Percentiles rank a stretch among this genome's conserved stretches.
Conservation (phyloP, 345 rosid species). For the rapeseed (Brassica napus) region DNA sequence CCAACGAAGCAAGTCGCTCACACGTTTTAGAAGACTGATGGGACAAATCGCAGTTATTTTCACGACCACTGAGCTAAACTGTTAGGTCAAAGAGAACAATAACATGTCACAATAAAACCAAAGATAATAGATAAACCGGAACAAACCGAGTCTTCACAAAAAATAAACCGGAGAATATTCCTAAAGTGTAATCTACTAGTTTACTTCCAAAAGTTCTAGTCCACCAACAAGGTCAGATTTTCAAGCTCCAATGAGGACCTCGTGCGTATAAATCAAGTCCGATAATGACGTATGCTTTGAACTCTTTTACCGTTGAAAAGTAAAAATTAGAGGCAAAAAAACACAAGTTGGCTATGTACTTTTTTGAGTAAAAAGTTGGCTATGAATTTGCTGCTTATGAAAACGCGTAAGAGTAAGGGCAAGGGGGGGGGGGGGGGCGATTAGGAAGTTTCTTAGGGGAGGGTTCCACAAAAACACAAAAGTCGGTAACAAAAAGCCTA, state of each 20-base stretch:
- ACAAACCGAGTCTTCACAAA: not conserved
- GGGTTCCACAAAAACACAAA: no score
- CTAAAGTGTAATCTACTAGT: constrained; percentile 3
- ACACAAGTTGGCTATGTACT: not conserved
- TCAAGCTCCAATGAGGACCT: constrained; percentile 14
- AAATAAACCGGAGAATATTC: constrained; percentile 24
- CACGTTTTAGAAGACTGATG: constrained; percentile 56
- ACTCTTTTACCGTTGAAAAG: not conserved
- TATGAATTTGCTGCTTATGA: not conserved
- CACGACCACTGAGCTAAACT: constrained; percentile 75
- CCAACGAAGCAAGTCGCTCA: constrained; percentile 84
- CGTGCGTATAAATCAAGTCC: constrained; percentile 23
- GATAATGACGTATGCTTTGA: constrained; percentile 24
- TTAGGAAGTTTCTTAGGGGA: no score
- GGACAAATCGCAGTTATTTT: constrained; percentile 89
- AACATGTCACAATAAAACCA: not conserved
- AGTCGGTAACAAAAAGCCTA: no score
- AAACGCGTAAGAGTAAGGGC: not conserved
- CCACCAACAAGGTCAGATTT: constrained; percentile 14
- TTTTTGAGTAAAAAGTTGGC: not conserved
- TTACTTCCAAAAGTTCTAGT: constrained; percentile 6
- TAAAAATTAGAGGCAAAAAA: not conserved
- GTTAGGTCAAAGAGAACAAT: not conserved
- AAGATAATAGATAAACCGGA: constrained; percentile 5
- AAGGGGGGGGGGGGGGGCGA: no score